A percentile compares a stretch with the other conserved stretches of the same genome.
These are phyloP conservation scores for Kodamaea ohmeri DNA, from an alignment of 1,139 yeast genomes.

Conservation along the genomic window DNA sequence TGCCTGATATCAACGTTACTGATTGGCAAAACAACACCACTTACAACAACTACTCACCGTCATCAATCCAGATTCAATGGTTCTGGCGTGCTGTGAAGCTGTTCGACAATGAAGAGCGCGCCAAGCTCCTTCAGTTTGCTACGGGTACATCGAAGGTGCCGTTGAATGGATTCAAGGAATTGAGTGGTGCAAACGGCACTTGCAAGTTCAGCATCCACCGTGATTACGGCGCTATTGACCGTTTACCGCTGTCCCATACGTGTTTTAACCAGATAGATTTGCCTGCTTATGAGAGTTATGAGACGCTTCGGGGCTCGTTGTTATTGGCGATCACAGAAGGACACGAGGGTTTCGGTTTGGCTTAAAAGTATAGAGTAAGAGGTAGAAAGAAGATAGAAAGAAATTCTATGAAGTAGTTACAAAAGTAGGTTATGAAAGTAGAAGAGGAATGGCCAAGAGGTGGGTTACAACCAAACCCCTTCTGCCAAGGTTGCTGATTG, in stretches of 20 bases:
- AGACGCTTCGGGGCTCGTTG: conserved; percentile 75
- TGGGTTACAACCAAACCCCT: too few species aligned
- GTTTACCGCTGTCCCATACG: conserved; percentile 94
- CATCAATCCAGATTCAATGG: conserved; percentile 90
- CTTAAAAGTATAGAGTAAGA: conserved; percentile 24
- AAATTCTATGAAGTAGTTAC: neutral
- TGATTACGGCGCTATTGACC: conserved; percentile 80
- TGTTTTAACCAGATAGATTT: conserved; percentile 94
- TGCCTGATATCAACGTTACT: conserved; percentile 92
- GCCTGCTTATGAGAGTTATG: conserved; percentile 91
- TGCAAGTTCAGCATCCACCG: conserved; percentile 88
- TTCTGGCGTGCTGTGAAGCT: conserved; percentile 98
- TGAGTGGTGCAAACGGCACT: conserved; percentile 85
- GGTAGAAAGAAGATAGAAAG: neutral
- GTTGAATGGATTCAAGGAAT: conserved; percentile 84
- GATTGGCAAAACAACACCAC: conserved; percentile 91
- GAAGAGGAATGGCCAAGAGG: too few species aligned
- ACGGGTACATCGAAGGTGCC: conserved; percentile 99
- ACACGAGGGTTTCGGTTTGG: conserved; percentile 93
- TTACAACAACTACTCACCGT: conserved; percentile 80
- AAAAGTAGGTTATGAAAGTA: neutral
- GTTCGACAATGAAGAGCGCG: conserved; percentile 91
- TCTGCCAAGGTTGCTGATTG: too few species aligned
- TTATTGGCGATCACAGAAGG: conserved; percentile 91
- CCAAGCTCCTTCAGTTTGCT: conserved; percentile 89